Evolutionary conservation across 352 stramenopile genomes (phyloP), one percentile per base, ranked within the genome.

Genomic region (Lagenidium sp.): DNA sequence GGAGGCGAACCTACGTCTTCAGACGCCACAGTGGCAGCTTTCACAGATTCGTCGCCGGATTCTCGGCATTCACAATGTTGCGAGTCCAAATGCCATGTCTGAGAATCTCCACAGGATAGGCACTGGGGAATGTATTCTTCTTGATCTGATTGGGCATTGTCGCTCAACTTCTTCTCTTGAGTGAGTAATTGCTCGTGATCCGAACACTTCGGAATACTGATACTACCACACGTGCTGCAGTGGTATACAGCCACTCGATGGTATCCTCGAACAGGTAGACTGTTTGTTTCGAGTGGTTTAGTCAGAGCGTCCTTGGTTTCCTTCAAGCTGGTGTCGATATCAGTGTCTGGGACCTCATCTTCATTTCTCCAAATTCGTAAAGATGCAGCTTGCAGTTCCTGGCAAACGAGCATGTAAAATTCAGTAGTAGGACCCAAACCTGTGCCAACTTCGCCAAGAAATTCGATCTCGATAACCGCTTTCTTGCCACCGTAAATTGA

Each of bases 381-480:
- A n/a, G 65, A 50, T 34, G 72, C 62, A 0, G 68, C 60, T 36
- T 89, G 77, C 2, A 89, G 66, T 28, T 85, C 66, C n/a, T 84
- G 63, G 15, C 70, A 84, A 8, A 86, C 67, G 1, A 89, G 62
- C 20, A 73, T 85, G 36, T 78, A 89, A 41, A 89, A 89, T 36
- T 89, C 77, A 1, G 77, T 89, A 12, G 77, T 89, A 2, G 77
- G 77, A 6, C 77, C 77, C 12, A 86, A 22, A 10, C 77, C 77
- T 0, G 73, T 89, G 7, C 77, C 77, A 2, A 89, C 77, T 68
- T 89, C 77, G 12, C 73, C 77, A 0, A 89, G 50, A 36, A 86
- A 89, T 44, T 89, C 77, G 32, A 86, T 82, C 55, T 89, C 77
- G 32, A 89, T 76, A 29, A 86, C 64, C 15, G 73, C 66, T 41